Evolutionary conservation across 2,329 filamentous ascomycete species (phyloP), one percentile per base, ranked within the genome.

Genomic region (Allantophomopsis lycopodina): DNA sequence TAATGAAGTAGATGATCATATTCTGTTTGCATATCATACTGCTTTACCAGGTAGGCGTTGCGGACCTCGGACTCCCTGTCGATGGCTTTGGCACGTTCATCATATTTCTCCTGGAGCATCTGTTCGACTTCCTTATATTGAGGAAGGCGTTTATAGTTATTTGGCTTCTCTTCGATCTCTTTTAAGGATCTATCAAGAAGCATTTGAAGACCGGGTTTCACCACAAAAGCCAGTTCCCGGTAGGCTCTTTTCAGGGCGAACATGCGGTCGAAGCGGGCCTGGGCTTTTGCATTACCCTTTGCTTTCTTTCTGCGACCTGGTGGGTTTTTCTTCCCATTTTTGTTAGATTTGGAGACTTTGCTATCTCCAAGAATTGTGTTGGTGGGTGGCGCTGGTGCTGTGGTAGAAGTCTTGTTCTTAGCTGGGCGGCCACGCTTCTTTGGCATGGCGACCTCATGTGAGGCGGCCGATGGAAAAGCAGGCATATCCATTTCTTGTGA

Each of bases 121-220:
- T 44, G 35, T 10, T 39, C 47, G 5, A 53, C 46, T 21, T 43
- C 39, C 7, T 46, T 16, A 43, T 46, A 57, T 38, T 56, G 52
- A 1, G 52, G 51, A 20, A 53, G 38, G 21, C 42, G 44, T 39
- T 53, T 46, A 39, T 55, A 47, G 42, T 49, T 50, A 7, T 46
- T 42, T 4, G 48, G 44, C 40, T 55, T 45, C 2, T 44, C 44
- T 8, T 40, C 44, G 31, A 50, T 28, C 7, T 38, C 39, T 14
- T 49, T 42, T 13, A 55, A 38, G 2, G 50, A 50, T 38, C 53
- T 53, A n/a, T 55, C 48, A 12, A 47, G 42, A 7, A 56, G 32
- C n/a, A 39, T 39, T 14, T 46, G 40, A 35, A 56, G 34, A 11
- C 52, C 52, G 10, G 16, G 48, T 17, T 11, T 42, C 36, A 23